Base-by-base conservation (phyloP, 495 filamentous ascomycete species). In the Neurospora tetraspora region DNA sequence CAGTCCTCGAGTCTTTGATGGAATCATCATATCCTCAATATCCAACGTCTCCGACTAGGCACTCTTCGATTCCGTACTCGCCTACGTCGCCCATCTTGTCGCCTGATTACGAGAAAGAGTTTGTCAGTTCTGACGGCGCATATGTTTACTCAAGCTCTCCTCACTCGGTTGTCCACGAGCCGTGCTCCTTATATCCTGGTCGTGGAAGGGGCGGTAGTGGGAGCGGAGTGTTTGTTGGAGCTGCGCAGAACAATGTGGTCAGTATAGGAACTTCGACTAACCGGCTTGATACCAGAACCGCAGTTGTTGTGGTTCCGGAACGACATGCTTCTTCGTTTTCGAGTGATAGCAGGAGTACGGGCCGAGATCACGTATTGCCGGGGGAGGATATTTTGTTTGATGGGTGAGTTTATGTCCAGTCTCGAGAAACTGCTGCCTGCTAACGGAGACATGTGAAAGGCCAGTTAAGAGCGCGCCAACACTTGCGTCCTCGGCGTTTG, bases 361-460 rank as follows among this genome's bases (percentile, higher is more conserved):
- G 75, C n/a, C 68, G 80, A n/a, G 78, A 80, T 53, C 78, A 81
- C 40, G 79, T 80, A 16, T n/a, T 81, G 73, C 80, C 80, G 2
- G 80, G 80, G 7, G 79, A 81, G 72, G 75, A 78, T 68, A 5
- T 80, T 40, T 37, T 81, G 38, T 81, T 75, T 73, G 80, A 81
- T 36, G 78, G 80, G 76, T 77, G 47, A 74, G 78, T 42, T 2
- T 27, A 11, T 20, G 7, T 61, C n/a, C 5, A 5, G 18, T 18
- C 4, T 53, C 2, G 20, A 23, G 18, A 1, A 18, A 20, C 10
- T 53, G 45, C 20, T 39, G 37, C 42, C 20, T 39, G 37, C 43
- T 71, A 59, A 59, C 47, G 5, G 23, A 68, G 47, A 70, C 16
- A 18, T 5, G 8, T 20, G 8, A 14, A 36, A 79, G 77, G 6